phyloP scores from a whole-genome alignment of 805 yeast species.

The Yarrowia alimentaria region DNA sequence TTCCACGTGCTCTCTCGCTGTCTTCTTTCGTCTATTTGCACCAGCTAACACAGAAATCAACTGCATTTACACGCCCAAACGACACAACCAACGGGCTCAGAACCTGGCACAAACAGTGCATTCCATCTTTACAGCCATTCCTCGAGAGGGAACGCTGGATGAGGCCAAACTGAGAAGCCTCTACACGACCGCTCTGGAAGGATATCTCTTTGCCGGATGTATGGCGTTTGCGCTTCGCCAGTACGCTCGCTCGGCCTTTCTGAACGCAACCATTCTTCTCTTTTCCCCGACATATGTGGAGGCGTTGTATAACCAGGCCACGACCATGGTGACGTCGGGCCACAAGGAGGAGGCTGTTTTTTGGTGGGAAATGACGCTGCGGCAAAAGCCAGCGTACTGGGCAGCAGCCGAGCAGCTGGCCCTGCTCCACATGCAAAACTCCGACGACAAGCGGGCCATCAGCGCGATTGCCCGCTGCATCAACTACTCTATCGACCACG shows the following conservation, averaged over 20 bases:
- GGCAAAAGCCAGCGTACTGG: constrained; percentile 34
- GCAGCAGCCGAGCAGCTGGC: constrained; percentile 37
- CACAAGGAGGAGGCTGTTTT: constrained; percentile 33
- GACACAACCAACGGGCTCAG: neutral
- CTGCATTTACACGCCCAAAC: neutral
- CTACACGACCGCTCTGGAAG: constrained; percentile 27
- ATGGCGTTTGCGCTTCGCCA: constrained; percentile 31
- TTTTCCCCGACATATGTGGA: constrained; percentile 32
- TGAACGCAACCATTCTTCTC: constrained; percentile 8
- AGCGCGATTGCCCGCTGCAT: neutral
- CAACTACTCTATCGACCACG: neutral
- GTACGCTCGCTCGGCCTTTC: constrained; percentile 26
- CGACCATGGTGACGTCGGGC: constrained; percentile 30
- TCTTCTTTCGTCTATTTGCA: too few species aligned
- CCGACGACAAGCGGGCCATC: constrained; percentile 29
- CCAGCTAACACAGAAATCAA: constrained; percentile 16
- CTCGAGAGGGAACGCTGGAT: neutral
- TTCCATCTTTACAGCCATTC: neutral
- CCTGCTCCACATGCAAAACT: constrained; percentile 31
- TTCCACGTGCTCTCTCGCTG: too few species aligned
- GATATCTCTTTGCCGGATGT: constrained; percentile 35
- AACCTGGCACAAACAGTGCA: constrained; percentile 10
- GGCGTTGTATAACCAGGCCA: constrained; percentile 36
- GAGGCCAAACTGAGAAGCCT: constrained; percentile 2
- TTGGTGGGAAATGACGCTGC: constrained; percentile 33